Conservation (phyloP, 768 basidiomycete genomes). For the Cubamyces lactineus region DNA sequence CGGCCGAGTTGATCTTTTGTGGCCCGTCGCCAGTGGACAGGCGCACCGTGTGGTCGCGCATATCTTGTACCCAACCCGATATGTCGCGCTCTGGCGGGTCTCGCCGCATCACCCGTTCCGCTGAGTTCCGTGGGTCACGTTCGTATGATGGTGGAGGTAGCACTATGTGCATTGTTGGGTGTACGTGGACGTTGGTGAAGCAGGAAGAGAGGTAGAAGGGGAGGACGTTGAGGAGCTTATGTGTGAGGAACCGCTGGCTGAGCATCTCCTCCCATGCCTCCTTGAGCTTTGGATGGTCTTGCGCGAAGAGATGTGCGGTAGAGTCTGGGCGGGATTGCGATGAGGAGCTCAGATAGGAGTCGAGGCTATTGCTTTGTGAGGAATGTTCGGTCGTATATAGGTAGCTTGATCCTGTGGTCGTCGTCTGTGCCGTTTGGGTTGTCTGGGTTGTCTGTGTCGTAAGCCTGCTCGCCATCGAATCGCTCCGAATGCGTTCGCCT, state of each 20-base stretch:
- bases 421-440: constrained; percentile 1
- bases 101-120: background rate
- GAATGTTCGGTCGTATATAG: constrained; percentile 12
- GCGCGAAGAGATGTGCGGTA: constrained; percentile 37
- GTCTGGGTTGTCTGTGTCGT: constrained; percentile 1
- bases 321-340: constrained; percentile 14
- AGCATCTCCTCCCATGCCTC: constrained; percentile 74
- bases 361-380: constrained; percentile 6
- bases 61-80: constrained; percentile 8
- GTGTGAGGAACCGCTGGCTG: constrained; percentile 54
- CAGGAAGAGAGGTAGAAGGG: constrained; percentile 66
- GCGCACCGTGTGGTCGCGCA: constrained; percentile 12
- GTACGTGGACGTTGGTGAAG: constrained; percentile 56
- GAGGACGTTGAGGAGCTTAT: constrained; percentile 58
- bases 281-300: constrained; percentile 65
- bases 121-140: background rate
- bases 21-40: constrained; percentile 12
- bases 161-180: constrained; percentile 51
- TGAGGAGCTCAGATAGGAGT: constrained; percentile 6
- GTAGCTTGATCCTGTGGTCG: constrained; percentile 9
- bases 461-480: constrained; percentile 16
- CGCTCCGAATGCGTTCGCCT: constrained; percentile 10
- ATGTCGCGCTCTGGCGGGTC: background rate
- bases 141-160: constrained; percentile 46
- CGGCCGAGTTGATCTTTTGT: background rate